Base-by-base conservation (phyloP, 2,329 filamentous ascomycete species). In the Fulvia fulva region DNA sequence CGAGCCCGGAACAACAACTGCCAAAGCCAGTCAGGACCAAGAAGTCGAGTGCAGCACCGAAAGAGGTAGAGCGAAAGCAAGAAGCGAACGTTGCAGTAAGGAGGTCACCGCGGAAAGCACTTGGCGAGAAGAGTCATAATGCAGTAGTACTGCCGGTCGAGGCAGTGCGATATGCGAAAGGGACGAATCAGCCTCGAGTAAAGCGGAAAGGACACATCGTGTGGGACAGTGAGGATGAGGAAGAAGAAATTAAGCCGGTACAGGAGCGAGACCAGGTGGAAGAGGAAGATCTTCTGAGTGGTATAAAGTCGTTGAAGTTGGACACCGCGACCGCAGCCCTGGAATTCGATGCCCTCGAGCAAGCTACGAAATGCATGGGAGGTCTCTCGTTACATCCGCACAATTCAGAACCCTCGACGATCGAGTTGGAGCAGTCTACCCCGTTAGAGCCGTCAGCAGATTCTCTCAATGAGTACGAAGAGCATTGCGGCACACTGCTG, bases 401-500 rank as follows among this genome's bases (percentile, higher is more conserved):
- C 5, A 19, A 19, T n/a, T 16, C 1, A 30, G 26, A 19, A 32
- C 19, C 14, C 37, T 25, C 25, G 19, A 30, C 14, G 3, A 32
- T 23, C 14, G 22, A 43, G 14, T 16, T 22, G 34, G 34, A 44
- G n/a, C 23, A 8, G 12, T 28, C 9, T 5, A 19, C 2, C 26
- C 32, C 21, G 37, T 16, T 7, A 22, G 14, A 43, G 23, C 1
- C 9, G 26, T 14, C 30, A 3, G 26, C 11, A n/a, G n/a, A 50
- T 14, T 5, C 16, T 32, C 14, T 11, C 57, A 64, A 51, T 44
- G 55, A 37, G 37, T 70, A 68, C 57, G 62, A 63, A 16, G 32
- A 60, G 22, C 70, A 73, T 53, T 68, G 67, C 53, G 46, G 54
- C 19, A 59, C 63, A 2, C 55, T 74, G 1, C 62, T 74, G 11